Percentiles rank a stretch among this genome's conserved stretches.
These are phyloP conservation scores for Saccharomycopsis microspora DNA, from an alignment of 805 yeast genomes.

Conservation along the genomic window DNA sequence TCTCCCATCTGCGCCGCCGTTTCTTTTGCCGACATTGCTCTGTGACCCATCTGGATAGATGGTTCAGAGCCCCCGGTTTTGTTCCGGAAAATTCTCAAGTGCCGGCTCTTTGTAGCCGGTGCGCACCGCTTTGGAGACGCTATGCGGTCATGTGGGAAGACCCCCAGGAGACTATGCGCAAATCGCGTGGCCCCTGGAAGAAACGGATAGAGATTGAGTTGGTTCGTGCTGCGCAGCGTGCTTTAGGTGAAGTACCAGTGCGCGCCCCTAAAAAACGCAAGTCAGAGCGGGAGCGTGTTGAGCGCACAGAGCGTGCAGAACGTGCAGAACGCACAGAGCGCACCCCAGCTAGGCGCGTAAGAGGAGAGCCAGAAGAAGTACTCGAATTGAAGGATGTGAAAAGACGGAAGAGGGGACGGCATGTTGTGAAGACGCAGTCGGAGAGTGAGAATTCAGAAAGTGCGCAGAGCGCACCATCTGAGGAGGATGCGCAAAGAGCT, in stretches of 20 bases:
- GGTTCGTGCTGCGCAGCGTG: conserved; percentile 46
- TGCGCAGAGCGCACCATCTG: too few relatives aligned
- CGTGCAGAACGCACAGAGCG: too few relatives aligned
- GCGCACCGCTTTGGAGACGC: conserved; percentile 86
- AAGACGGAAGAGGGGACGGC: background rate
- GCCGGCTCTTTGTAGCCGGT: conserved; percentile 66
- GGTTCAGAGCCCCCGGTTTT: conserved; percentile 67
- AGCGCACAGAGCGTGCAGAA: too few relatives aligned
- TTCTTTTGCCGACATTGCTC: conserved; percentile 68
- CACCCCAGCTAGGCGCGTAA: conserved; percentile 22
- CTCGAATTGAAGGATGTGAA: background rate
- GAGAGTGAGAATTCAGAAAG: too few relatives aligned
- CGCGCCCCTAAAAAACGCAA: too few relatives aligned
- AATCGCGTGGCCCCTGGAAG: conserved; percentile 30
- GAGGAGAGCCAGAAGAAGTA: background rate
- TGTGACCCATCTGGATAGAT: conserved; percentile 40
- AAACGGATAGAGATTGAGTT: conserved; percentile 57
- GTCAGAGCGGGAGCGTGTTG: too few relatives aligned
- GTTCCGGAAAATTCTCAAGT: conserved; percentile 28
- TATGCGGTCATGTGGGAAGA: conserved; percentile 83
- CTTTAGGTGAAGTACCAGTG: conserved; percentile 29
- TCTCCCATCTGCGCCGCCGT: conserved; percentile 25
- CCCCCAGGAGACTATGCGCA: conserved; percentile 54
- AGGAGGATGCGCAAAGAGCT: too few relatives aligned
- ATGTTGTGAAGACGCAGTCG: too few relatives aligned